phyloP scores from a whole-genome alignment of 768 basidiomycete species.

The Pleurotus citrinopileatus region DNA sequence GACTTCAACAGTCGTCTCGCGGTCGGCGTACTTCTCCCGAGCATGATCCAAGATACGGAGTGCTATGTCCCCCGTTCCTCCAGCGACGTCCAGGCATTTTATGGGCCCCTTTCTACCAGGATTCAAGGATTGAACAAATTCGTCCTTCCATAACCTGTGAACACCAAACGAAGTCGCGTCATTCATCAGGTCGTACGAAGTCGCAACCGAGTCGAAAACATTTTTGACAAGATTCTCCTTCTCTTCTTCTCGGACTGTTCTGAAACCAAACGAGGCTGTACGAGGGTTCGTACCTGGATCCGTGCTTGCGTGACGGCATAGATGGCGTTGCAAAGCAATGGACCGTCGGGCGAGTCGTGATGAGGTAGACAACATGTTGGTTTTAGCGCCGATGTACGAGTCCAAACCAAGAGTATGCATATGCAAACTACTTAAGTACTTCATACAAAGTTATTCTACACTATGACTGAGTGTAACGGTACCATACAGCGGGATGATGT shows the following conservation, averaged over 20 bases:
- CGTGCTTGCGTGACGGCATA: slow-evolving; percentile 23
- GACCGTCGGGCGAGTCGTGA: slow-evolving; percentile 13
- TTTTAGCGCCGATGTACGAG: neutral
- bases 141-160: slow-evolving; percentile 96
- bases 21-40: slow-evolving; percentile 82
- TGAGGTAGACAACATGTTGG: slow-evolving; percentile 12
- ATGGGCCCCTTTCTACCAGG: slow-evolving; percentile 74
- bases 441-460: too few relatives aligned
- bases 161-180: slow-evolving; percentile 97
- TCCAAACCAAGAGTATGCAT: neutral
- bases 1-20: slow-evolving; percentile 85
- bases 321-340: slow-evolving; percentile 13
- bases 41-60: slow-evolving; percentile 90
- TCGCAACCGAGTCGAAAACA: slow-evolving; percentile 95
- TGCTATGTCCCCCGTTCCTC: slow-evolving; percentile 97
- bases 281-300: slow-evolving; percentile 17
- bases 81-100: slow-evolving; percentile 93
- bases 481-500: too few relatives aligned
- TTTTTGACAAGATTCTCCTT: slow-evolving; percentile 91
- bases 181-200: slow-evolving; percentile 97
- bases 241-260: slow-evolving; percentile 76
- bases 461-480: too few relatives aligned
- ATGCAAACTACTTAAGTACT: too few relatives aligned
- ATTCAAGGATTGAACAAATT: slow-evolving; percentile 70
- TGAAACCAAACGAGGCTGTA: slow-evolving; percentile 92